These are phyloP conservation scores for Epichloe uncinata DNA, from an alignment of 2,329 filamentous ascomycete genomes.

Conservation along the genomic window DNA sequence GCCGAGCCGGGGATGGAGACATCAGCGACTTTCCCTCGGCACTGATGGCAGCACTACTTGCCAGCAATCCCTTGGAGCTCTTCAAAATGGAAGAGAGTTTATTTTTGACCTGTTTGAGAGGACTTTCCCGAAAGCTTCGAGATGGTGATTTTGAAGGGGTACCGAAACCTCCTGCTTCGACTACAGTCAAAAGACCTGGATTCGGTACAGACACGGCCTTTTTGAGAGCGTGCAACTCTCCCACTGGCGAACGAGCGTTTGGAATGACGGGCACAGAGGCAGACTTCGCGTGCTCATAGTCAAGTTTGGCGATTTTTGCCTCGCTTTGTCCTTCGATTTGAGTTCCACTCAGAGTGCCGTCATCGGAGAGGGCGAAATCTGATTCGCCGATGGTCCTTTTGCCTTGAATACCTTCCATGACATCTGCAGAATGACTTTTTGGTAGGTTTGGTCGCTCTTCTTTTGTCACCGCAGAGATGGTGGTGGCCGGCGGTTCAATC, in stretches of 20 bases:
- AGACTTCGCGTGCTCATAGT: not conserved
- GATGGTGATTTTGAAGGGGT: constrained; percentile 44
- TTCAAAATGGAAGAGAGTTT: constrained; percentile 85
- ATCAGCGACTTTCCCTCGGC: constrained; percentile 49
- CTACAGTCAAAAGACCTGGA: constrained; percentile 35
- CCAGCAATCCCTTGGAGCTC: constrained; percentile 74
- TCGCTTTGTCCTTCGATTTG: not conserved
- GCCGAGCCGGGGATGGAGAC: constrained; percentile 37
- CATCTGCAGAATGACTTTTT: constrained; percentile 49
- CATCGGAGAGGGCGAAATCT: constrained; percentile 16
- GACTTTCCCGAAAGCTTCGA: constrained; percentile 53
- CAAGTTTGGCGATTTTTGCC: constrained; percentile 5
- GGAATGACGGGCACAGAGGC: constrained; percentile 45
- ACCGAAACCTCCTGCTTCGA: constrained; percentile 27
- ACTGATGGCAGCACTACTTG: constrained; percentile 55
- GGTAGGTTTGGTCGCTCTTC: constrained; percentile 35
- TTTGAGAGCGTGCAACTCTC: constrained; percentile 26
- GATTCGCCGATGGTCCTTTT: constrained; percentile 34
- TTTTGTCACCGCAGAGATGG: constrained; percentile 12
- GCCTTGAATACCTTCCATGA: constrained; percentile 42
- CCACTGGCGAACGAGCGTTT: constrained; percentile 8
- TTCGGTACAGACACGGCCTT: constrained; percentile 51
- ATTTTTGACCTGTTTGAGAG: constrained; percentile 82
- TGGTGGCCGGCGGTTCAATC: constrained; percentile 39
- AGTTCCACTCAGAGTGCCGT: not conserved